phyloP scores from a whole-genome alignment of 2,329 filamentous ascomycete genomes.

The Ceratocystis alfenasii region DNA sequence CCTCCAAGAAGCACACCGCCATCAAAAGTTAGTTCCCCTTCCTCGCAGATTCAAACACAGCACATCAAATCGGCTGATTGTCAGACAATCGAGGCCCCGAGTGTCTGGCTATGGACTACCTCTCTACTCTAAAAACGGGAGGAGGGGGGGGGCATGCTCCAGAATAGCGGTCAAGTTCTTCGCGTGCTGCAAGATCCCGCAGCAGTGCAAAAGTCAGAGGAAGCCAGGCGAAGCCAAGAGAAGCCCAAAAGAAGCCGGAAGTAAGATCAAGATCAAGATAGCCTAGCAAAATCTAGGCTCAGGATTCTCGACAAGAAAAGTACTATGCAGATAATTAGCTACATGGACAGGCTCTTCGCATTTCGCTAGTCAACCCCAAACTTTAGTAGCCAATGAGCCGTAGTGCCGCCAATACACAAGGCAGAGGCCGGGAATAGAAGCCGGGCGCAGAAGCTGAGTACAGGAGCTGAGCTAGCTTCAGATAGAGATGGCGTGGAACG shows the following conservation, averaged over 20 bases:
- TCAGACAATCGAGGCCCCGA: not conserved
- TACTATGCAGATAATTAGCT: not conserved
- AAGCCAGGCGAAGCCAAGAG: not conserved
- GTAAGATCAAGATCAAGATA: not conserved
- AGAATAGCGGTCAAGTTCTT: constrained; percentile 9
- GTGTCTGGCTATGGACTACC: not conserved
- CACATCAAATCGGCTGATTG: not conserved
- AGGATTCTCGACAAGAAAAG: not conserved
- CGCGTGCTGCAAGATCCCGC: not conserved
- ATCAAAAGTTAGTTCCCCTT: not conserved
- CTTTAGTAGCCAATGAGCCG: not conserved
- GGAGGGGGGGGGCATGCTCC: not conserved
- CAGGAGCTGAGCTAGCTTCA: not conserved
- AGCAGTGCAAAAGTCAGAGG: not conserved
- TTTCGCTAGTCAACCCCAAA: not conserved
- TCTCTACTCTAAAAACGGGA: not conserved
- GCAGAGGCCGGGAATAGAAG: not conserved
- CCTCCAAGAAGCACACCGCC: not conserved
- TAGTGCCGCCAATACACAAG: not conserved
- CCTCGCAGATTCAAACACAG: not conserved
- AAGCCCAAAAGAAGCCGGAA: not conserved
- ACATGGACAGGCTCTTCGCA: not conserved
- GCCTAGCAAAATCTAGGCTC: not conserved
- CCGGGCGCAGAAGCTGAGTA: too few species aligned
- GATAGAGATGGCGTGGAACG: not conserved